Conservation (phyloP, 257 asterid genomes). For the Mentha longifolia region DNA sequence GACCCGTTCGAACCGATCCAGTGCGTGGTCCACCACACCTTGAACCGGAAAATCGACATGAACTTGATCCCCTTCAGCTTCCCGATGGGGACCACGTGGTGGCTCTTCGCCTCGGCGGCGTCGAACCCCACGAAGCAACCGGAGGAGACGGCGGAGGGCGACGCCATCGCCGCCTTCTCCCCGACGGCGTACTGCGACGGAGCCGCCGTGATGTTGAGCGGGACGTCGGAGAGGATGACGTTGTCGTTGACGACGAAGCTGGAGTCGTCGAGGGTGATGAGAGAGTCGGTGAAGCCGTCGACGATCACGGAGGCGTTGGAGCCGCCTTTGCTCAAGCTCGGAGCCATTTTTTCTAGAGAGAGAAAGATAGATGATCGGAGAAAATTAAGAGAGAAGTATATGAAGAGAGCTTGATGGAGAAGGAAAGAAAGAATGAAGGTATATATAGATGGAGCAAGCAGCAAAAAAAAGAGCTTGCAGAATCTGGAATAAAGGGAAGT, state of each 20-base stretch:
- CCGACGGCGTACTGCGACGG: conserved; percentile 55
- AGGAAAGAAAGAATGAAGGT: conserved; percentile 18
- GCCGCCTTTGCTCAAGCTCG: conserved; percentile 53
- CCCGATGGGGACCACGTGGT: conserved; percentile 78
- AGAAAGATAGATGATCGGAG: background rate
- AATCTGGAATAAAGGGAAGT: conserved; percentile 39
- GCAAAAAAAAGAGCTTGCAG: conserved; percentile 15
- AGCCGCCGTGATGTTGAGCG: conserved; percentile 59
- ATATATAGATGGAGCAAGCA: conserved; percentile 39
- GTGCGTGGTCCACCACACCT: conserved; percentile 99
- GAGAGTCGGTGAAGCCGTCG: conserved; percentile 49
- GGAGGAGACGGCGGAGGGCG: conserved; percentile 39
- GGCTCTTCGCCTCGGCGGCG: conserved; percentile 49
- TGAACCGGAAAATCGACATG: conserved; percentile 94
- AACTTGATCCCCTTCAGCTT: conserved; percentile 68
- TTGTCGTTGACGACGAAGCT: conserved; percentile 66
- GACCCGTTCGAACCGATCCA: conserved; percentile 79
- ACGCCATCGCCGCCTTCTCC: conserved; percentile 37
- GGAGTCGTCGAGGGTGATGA: conserved; percentile 52
- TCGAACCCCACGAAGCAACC: conserved; percentile 93
- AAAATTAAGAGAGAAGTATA: background rate
- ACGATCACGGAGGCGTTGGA: conserved; percentile 44
- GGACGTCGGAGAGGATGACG: conserved; percentile 67
- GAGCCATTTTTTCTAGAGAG: conserved; percentile 61
- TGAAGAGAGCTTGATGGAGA: conserved; percentile 34